Base-by-base conservation (phyloP, 805 yeast genomes). In the Kurtzmaniella fragi region DNA sequence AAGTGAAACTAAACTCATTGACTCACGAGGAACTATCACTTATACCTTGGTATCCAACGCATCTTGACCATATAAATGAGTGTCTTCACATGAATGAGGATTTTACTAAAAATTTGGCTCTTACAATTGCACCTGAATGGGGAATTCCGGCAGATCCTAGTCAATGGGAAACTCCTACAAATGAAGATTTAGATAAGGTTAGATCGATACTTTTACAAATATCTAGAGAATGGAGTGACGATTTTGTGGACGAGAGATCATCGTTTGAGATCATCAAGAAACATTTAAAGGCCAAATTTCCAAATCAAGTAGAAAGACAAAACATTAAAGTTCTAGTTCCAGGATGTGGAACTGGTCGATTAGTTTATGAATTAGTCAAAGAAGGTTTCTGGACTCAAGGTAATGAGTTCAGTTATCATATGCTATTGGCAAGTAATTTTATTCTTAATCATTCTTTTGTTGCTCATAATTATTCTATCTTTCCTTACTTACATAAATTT, bases 321-420 rank as follows among this genome's bases (percentile, higher is more conserved):
- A 36, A 65, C 11, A 43, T 70, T 10, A 65, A 71, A 29, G 62
- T 80, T 0, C 56, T 81, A 12, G 74, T 77, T 3, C 85, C 86
- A 0, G 87, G 87, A 1, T 73, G 81, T 39, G 86, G 86, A 0
- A 59, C 80, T 27, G 86, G 84, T 0, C 54, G 86, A 37, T 52
- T 79, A 38, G 79, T 78, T 26, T 59, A 71, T 35, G 85, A 80
- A 37, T 59, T 78, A 41, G 80, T 77, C 2, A 56, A 46, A 37
- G 45, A 64, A 38, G 86, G 86, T 3, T 80, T 77, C 49, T 58
- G 69, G 62, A 69, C 77, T n/a, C 83, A 80, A 47, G 87, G 87
- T 0, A 81, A 80, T 50, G 87, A 81, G 47, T 70, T 77, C 47
- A 72, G 82, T 16, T 78, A 77, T 51, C 84, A 77, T 49, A 80